Percentiles rank a stretch among this genome's conserved stretches.
phyloP scores from a whole-genome alignment of 768 basidiomycete species.

The Pleurotus tuber-regium region DNA sequence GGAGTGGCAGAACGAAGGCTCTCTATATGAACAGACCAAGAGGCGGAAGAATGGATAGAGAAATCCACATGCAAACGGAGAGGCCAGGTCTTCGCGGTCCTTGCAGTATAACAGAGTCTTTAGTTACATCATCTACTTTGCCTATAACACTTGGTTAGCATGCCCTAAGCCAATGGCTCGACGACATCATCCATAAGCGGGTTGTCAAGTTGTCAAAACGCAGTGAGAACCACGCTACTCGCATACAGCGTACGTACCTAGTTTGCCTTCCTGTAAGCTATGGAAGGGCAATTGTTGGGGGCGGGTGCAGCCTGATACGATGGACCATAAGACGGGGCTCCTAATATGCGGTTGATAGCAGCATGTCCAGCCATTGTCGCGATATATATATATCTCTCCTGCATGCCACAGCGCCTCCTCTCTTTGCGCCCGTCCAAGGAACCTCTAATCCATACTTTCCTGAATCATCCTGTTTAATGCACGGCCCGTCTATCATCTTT shows the following conservation, averaged over 20 bases:
- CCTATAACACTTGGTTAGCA: conserved; percentile 3
- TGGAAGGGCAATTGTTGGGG: conserved; percentile 8
- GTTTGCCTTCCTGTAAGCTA: conserved; percentile 2
- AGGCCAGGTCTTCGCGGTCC: conserved; percentile 5
- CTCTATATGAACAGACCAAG: conserved; percentile 2
- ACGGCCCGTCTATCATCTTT: background rate
- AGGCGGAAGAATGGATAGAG: background rate
- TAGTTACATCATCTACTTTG: background rate
- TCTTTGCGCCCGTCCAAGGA: background rate
- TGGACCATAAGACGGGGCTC: background rate
- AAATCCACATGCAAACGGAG: background rate
- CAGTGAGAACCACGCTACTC: conserved; percentile 6
- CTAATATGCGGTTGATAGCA: background rate
- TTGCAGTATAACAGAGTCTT: conserved; percentile 1
- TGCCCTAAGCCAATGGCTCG: background rate
- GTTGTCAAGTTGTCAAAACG: background rate
- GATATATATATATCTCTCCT: too few species aligned
- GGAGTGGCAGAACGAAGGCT: background rate
- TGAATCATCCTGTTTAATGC: conserved; percentile 1
- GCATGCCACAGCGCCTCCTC: conserved; percentile 9
- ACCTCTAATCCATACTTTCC: conserved; percentile 6
- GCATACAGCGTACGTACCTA: conserved; percentile 4
- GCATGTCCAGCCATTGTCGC: background rate
- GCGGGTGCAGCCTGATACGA: background rate
- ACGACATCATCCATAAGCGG: background rate